Evolutionary conservation across 2,329 filamentous ascomycete genomes (phyloP).

Genomic region (Trichophyton benhamiae): DNA sequence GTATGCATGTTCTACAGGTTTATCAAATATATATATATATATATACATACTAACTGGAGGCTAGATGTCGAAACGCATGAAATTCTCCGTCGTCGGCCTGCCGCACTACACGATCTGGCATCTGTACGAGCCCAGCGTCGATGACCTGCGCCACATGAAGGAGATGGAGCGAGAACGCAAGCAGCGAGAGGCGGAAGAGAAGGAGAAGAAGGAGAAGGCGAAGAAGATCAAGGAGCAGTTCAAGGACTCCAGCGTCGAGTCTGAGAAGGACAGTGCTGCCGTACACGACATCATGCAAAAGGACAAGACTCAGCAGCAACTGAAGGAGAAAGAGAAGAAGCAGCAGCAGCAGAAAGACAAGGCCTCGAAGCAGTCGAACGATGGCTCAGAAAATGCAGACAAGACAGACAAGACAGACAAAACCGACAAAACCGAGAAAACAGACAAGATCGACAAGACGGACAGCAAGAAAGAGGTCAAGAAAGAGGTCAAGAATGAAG

Average conservation of each 20-base stretch:
- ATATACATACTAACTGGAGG: background rate
- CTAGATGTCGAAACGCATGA: slow-evolving; percentile 94
- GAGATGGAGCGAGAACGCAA: slow-evolving; percentile 88
- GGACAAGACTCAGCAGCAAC: slow-evolving; percentile 35
- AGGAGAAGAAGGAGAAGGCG: slow-evolving; percentile 56
- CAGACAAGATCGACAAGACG: too few species aligned
- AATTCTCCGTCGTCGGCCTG: slow-evolving; percentile 85
- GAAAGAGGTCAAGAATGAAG: slow-evolving; percentile 1
- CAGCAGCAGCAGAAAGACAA: too few species aligned
- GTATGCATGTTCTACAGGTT: slow-evolving; percentile 22
- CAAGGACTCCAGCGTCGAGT: slow-evolving; percentile 62
- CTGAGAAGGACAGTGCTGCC: slow-evolving; percentile 78
- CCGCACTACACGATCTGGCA: slow-evolving; percentile 99
- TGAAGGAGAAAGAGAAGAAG: slow-evolving; percentile 9
- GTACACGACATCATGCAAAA: slow-evolving; percentile 55
- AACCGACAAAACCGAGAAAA: too few species aligned
- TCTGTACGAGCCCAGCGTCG: slow-evolving; percentile 96
- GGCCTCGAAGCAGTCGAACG: too few species aligned
- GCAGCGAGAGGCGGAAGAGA: slow-evolving; percentile 67
- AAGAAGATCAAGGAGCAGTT: slow-evolving; percentile 74
- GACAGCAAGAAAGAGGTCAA: background rate
- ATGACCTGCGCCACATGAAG: slow-evolving; percentile 96
- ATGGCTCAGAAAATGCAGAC: too few species aligned
- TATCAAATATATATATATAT: background rate
- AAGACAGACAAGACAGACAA: too few species aligned